Evolutionary conservation across 768 basidiomycete species (phyloP), one percentile per base, ranked within the genome.

Genomic region (Mycena haematopus): DNA sequence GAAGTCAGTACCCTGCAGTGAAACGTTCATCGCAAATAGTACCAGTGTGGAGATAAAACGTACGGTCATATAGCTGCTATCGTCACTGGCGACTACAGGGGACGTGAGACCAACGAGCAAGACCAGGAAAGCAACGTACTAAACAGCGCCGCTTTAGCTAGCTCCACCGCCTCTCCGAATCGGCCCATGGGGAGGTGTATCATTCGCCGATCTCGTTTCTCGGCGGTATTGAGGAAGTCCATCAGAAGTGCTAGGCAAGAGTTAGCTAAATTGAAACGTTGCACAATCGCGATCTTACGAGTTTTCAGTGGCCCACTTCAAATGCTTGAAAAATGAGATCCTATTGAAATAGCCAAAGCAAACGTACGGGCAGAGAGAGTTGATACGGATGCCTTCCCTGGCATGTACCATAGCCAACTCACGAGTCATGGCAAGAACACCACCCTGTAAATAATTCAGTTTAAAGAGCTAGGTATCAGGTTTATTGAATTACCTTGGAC

Each of bases 341-440:
- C 24, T 58, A 15, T n/a, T 27, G 45, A 27, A 50, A 33, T 38
- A 33, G 19, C 10, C 25, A 25, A 25, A 2, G 42, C 27, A 22
- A 31, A 81, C 92, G 72, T 77, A 95, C 92, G 96, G 97, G 85
- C 96, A 98, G 62, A 99, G 85, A 13, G 95, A 88, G 78, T 99
- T 99, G 75, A 98, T 69, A 29, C 97, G 89, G 71, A 99, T 98
- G 52, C 96, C 96, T 80, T 99, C 97, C 64, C 91, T 84, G 46
- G 97, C 97, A 75, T 99, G 97, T 0, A 99, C 92, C 87, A 98
- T 96, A 0, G 97, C 97, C 33, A 99, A 83, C 73, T 99, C 97
- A 40, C 97, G 88, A 17, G 95, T 96, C 95, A 99, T 96, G 5
- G 97, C 93, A 49, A 99, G 87, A n/a, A 99, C 97, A 33, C 90